A percentile compares a stretch with the other conserved stretches of the same genome.
Conservation (phyloP, 768 basidiomycete species). For the Xerocomus brunneocitrinus region DNA sequence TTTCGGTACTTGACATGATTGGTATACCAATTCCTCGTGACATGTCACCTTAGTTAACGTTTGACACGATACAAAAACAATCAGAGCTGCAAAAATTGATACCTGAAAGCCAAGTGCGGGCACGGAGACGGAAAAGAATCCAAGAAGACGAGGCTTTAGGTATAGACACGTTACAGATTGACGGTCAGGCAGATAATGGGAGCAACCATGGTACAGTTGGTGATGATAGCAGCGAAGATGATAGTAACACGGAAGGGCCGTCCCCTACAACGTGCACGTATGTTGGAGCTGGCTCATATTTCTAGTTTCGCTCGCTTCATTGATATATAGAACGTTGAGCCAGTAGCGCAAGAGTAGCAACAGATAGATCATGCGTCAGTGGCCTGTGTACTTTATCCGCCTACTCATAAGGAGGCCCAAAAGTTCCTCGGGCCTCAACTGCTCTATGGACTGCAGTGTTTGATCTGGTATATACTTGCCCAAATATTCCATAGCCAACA, state of each 20-base stretch:
- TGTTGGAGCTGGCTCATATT: slow-evolving; percentile 44
- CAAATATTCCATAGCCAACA: slow-evolving; percentile 48
- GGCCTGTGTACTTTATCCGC: background rate
- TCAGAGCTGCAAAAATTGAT: slow-evolving; percentile 73
- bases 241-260: background rate
- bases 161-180: slow-evolving; percentile 6
- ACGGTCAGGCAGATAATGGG: background rate
- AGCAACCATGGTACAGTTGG: background rate
- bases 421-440: slow-evolving; percentile 66
- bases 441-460: slow-evolving; percentile 55
- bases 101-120: slow-evolving; percentile 54
- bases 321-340: background rate
- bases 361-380: background rate
- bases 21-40: background rate
- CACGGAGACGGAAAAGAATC: background rate
- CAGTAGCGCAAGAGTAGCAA: background rate
- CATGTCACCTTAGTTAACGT: slow-evolving; percentile 59
- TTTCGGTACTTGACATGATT: background rate
- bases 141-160: slow-evolving; percentile 10
- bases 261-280: slow-evolving; percentile 23
- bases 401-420: slow-evolving; percentile 70
- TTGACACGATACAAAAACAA: slow-evolving; percentile 74
- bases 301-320: slow-evolving; percentile 20
- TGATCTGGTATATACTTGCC: slow-evolving; percentile 53
- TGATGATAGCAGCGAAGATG: slow-evolving; percentile 25